phyloP scores from a whole-genome alignment of 139 green algal species.

The Astrephomene gubernaculifera region DNA sequence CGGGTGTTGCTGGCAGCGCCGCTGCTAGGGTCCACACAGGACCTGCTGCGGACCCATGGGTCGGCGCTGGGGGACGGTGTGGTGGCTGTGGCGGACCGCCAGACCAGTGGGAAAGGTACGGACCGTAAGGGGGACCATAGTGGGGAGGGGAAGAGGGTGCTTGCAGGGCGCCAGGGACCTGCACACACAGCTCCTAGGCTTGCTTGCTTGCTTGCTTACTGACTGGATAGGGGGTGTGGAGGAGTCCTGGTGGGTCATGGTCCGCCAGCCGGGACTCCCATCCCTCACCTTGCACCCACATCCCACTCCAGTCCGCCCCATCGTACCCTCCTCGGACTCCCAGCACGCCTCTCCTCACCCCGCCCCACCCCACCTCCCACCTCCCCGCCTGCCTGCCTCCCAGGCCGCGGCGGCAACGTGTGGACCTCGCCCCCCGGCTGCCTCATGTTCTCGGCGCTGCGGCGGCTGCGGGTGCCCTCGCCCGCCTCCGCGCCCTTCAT shows the following conservation, averaged over 20 bases:
- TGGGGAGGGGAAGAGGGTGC: too few relatives aligned
- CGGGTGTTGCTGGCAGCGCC: conserved; percentile 59
- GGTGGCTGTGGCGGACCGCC: conserved; percentile 78
- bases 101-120: conserved; percentile 78
- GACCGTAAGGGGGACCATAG: neutral
- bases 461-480: conserved; percentile 45
- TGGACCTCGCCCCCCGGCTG: conserved; percentile 92
- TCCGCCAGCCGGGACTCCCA: too few relatives aligned
- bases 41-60: conserved; percentile 62
- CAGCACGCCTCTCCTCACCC: neutral
- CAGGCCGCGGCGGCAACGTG: conserved; percentile 87
- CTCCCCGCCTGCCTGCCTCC: neutral
- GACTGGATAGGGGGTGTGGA: too few relatives aligned
- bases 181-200: too few relatives aligned
- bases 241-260: too few relatives aligned
- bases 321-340: too few relatives aligned
- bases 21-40: conserved; percentile 70
- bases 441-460: conserved; percentile 91
- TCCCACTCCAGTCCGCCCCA: too few relatives aligned
- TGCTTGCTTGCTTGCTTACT: too few relatives aligned
- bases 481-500: conserved; percentile 82
- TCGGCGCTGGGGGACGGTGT: conserved; percentile 65
- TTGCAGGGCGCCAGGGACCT: too few relatives aligned
- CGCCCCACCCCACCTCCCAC: neutral
- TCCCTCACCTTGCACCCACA: too few relatives aligned